phyloP scores from a whole-genome alignment of 2,329 filamentous ascomycete species.

The Exophiala lecanii-corni region DNA sequence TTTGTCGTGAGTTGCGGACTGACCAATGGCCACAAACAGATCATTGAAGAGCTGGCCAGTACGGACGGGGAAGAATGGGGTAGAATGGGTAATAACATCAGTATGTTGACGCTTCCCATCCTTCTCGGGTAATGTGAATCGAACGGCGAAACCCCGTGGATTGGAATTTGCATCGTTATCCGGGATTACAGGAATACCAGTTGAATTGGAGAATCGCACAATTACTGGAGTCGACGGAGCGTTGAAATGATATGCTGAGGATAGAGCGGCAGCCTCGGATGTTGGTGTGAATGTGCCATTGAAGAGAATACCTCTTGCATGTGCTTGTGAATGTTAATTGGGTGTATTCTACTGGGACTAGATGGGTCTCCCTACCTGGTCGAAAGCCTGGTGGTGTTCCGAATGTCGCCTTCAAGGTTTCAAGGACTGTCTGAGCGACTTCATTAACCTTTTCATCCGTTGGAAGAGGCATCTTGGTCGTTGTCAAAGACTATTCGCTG shows the following conservation, averaged over 20 bases:
- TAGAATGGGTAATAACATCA: conserved; percentile 53
- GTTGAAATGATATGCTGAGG: conserved; percentile 47
- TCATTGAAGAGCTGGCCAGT: conserved; percentile 51
- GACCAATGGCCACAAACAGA: conserved; percentile 42
- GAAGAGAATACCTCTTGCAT: conserved; percentile 51
- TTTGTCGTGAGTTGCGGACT: conserved; percentile 28
- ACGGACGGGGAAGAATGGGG: conserved; percentile 48
- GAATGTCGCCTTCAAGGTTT: conserved; percentile 36
- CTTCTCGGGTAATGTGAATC: conserved; percentile 42
- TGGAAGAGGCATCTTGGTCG: conserved; percentile 42
- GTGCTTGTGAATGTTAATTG: conserved; percentile 44
- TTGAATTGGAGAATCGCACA: conserved; percentile 50
- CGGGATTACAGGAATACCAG: conserved; percentile 48
- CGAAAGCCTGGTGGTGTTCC: conserved; percentile 39
- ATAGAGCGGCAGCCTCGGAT: conserved; percentile 40
- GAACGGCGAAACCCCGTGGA: conserved; percentile 47
- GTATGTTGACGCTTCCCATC: conserved; percentile 46
- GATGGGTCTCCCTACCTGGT: conserved; percentile 30
- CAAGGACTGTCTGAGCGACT: conserved; percentile 36
- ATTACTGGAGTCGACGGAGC: conserved; percentile 42
- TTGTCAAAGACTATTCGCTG: too few relatives aligned
- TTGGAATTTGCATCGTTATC: conserved; percentile 46
- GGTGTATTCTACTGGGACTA: conserved; percentile 30
- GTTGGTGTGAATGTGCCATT: conserved; percentile 51
- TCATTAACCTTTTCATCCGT: conserved; percentile 37